A percentile compares a stretch with the other conserved stretches of the same genome.
phyloP scores from a whole-genome alignment of 257 asterid genomes.

The Jacaranda mimosifolia region DNA sequence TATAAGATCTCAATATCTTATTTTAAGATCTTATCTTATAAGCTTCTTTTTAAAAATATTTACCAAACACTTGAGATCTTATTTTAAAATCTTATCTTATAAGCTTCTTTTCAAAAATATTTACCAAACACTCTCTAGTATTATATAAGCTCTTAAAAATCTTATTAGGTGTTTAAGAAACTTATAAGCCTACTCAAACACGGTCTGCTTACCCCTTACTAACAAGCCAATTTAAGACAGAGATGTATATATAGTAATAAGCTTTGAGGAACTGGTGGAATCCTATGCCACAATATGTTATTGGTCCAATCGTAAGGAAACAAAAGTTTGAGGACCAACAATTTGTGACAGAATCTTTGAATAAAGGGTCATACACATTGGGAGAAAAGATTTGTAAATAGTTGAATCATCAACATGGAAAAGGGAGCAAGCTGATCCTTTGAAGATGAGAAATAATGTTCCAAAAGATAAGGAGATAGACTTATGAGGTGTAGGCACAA shows the following conservation, averaged over 20 bases:
- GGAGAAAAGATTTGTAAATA: constrained; percentile 37
- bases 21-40: too few relatives aligned
- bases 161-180: too few relatives aligned
- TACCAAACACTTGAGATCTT: too few relatives aligned
- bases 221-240: neutral
- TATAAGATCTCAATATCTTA: too few relatives aligned
- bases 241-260: neutral
- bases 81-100: too few relatives aligned
- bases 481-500: constrained; percentile 40
- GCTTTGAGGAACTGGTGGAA: neutral
- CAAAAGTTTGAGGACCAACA: constrained; percentile 39
- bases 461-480: constrained; percentile 73
- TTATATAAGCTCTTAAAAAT: too few relatives aligned
- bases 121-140: too few relatives aligned
- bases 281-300: constrained; percentile 32
- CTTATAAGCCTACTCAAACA: too few relatives aligned
- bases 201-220: too few relatives aligned
- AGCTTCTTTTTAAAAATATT: too few relatives aligned
- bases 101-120: too few relatives aligned
- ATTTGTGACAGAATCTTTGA: constrained; percentile 44
- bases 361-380: constrained; percentile 33
- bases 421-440: constrained; percentile 37
- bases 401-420: constrained; percentile 39
- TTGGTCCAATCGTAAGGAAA: constrained; percentile 32
- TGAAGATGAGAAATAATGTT: constrained; percentile 62